A percentile compares a stretch with the other conserved stretches of the same genome.
Conservation (phyloP, 208 protist species). For the Crithidia fasciculata region DNA sequence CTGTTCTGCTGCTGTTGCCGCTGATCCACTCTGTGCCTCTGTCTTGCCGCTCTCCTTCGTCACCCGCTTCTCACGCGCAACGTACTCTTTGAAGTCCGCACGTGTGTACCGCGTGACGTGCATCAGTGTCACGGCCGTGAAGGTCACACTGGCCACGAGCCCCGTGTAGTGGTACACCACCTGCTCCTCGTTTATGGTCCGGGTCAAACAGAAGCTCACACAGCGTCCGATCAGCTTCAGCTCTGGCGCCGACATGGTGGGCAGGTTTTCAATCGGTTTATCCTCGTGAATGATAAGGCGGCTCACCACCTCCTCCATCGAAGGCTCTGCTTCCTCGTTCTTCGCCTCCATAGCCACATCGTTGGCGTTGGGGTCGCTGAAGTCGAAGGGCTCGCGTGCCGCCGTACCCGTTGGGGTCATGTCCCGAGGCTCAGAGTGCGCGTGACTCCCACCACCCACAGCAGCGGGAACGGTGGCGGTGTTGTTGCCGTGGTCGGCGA, state of each 20-base stretch:
- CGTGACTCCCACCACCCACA: neutral
- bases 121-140: slow-evolving; percentile 68
- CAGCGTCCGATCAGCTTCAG: slow-evolving; percentile 75
- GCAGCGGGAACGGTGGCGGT: neutral
- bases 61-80: slow-evolving; percentile 9
- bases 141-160: slow-evolving; percentile 57
- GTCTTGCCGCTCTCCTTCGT: neutral
- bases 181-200: slow-evolving; percentile 38
- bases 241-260: slow-evolving; percentile 48
- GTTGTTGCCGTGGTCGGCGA: neutral
- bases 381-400: neutral
- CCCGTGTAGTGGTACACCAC: slow-evolving; percentile 61
- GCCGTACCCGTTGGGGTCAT: neutral
- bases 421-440: neutral
- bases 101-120: slow-evolving; percentile 59
- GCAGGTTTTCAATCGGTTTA: slow-evolving; percentile 58
- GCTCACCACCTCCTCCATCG: slow-evolving; percentile 31
- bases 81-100: slow-evolving; percentile 42
- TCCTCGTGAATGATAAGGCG: slow-evolving; percentile 48
- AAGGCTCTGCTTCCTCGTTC: neutral
- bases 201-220: slow-evolving; percentile 50
- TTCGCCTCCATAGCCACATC: neutral
- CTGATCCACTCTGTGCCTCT: neutral
- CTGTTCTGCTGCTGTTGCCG: neutral
- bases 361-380: neutral